phyloP scores from a whole-genome alignment of 768 basidiomycete genomes.

The Tulasnella sp. region DNA sequence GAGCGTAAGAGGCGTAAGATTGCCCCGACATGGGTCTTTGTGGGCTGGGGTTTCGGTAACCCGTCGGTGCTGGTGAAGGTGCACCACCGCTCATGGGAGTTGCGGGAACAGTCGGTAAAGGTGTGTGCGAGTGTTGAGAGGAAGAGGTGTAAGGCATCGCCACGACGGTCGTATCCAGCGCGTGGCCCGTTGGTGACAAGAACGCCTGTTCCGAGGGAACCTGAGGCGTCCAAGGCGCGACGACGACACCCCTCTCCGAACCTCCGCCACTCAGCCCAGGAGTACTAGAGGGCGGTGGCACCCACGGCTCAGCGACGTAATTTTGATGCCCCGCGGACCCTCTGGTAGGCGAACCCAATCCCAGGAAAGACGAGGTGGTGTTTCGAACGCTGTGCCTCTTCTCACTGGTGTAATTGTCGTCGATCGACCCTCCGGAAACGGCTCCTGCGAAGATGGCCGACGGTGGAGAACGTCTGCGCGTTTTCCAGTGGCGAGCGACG shows the following conservation, averaged over 20 bases:
- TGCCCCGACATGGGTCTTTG: not conserved
- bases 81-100: not conserved
- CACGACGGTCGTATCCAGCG: not conserved
- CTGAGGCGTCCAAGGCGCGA: conserved; percentile 3
- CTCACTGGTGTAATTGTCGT: not conserved
- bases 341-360: not conserved
- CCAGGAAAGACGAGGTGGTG: not conserved
- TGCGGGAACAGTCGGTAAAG: not conserved
- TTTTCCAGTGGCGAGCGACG: not conserved
- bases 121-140: not conserved
- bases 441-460: not conserved
- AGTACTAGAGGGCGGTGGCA: not conserved
- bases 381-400: conserved; percentile 6
- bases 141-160: not conserved
- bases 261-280: not conserved
- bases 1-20: not conserved
- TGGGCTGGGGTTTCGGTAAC: not conserved
- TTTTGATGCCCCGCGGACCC: conserved; percentile 10
- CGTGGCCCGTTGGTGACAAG: conserved; percentile 11
- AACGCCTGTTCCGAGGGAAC: conserved; percentile 15
- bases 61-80: not conserved
- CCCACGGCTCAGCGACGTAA: conserved; percentile 19
- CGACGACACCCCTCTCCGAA: not conserved
- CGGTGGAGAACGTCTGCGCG: not conserved
- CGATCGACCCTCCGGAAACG: not conserved